Evolutionary conservation across 345 rosid genomes (phyloP).

Genomic region (Punica granatum): DNA sequence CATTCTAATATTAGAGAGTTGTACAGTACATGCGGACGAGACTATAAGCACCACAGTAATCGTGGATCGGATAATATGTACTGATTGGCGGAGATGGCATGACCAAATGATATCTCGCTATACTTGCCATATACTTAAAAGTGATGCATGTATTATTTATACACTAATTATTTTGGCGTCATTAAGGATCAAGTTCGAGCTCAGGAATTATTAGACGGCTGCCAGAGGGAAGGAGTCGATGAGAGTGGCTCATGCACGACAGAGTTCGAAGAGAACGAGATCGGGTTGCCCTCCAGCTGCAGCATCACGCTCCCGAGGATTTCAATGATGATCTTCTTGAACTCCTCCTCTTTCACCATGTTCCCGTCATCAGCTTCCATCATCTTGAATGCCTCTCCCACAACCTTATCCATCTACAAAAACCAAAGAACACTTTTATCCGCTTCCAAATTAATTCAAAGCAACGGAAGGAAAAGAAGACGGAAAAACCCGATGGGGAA

Average conservation of each 20-base stretch:
- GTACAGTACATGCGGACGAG: no score
- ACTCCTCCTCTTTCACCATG: slow-evolving; percentile 72
- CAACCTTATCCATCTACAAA: slow-evolving; percentile 63
- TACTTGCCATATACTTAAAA: no score
- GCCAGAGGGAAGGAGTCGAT: slow-evolving; percentile 47
- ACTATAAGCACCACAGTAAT: no score
- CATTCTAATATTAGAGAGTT: no score
- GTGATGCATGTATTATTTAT: no score
- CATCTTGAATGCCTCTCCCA: slow-evolving; percentile 47
- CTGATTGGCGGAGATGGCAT: no score
- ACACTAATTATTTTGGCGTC: background rate
- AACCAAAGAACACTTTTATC: background rate
- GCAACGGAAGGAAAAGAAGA: no score
- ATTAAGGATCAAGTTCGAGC: background rate
- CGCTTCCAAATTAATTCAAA: no score
- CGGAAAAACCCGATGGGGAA: no score
- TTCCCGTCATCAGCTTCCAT: slow-evolving; percentile 68
- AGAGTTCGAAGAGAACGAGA: slow-evolving; percentile 62
- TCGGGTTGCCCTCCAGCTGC: slow-evolving; percentile 67
- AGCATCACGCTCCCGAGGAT: slow-evolving; percentile 77
- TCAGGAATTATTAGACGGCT: slow-evolving; percentile 21
- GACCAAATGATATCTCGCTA: no score
- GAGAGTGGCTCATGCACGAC: slow-evolving; percentile 92
- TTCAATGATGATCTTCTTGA: slow-evolving; percentile 61
- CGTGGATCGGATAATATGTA: no score